A percentile compares a stretch with the other conserved stretches of the same genome.
phyloP scores from a whole-genome alignment of 2,329 filamentous ascomycete species.

The Aureobasidium sp. region DNA sequence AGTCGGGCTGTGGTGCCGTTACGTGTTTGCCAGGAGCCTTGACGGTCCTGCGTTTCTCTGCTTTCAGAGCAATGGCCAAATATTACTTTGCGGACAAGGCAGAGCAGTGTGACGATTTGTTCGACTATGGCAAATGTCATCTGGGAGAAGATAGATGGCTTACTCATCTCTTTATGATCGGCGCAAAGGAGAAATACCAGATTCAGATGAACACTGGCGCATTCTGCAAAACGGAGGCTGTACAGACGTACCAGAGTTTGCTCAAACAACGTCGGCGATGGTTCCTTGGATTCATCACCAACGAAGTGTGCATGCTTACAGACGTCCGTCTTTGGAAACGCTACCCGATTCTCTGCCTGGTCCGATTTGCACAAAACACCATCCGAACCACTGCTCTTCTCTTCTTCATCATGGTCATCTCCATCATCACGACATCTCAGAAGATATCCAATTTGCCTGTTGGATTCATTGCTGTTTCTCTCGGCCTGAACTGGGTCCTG shows the following conservation, averaged over 20 bases:
- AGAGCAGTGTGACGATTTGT: conserved; percentile 89
- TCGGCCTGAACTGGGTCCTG: conserved; percentile 87
- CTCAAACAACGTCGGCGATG: conserved; percentile 92
- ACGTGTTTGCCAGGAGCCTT: conserved; percentile 93
- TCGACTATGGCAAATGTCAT: conserved; percentile 94
- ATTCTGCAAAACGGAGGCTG: conserved; percentile 97
- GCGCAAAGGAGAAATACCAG: conserved; percentile 84
- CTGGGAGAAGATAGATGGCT: conserved; percentile 94
- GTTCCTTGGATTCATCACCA: conserved; percentile 97
- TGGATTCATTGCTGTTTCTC: conserved; percentile 85
- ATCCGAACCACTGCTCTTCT: conserved; percentile 89
- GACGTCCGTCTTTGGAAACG: conserved; percentile 85
- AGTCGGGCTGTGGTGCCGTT: conserved; percentile 88
- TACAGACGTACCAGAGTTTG: conserved; percentile 76
- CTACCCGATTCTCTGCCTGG: conserved; percentile 77
- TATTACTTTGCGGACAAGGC: conserved; percentile 98
- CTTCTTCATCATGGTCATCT: conserved; percentile 89
- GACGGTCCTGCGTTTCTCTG: conserved; percentile 91
- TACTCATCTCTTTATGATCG: conserved; percentile 98
- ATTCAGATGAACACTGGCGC: conserved; percentile 97
- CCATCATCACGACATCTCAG: conserved; percentile 77
- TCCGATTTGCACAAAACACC: conserved; percentile 92
- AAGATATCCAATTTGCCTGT: conserved; percentile 73
- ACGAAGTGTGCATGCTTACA: conserved; percentile 97
- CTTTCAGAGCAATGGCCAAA: conserved; percentile 92